Percentiles rank a stretch among this genome's conserved stretches.
phyloP scores from a whole-genome alignment of 768 basidiomycete species.

The Amylocystis lapponica region DNA sequence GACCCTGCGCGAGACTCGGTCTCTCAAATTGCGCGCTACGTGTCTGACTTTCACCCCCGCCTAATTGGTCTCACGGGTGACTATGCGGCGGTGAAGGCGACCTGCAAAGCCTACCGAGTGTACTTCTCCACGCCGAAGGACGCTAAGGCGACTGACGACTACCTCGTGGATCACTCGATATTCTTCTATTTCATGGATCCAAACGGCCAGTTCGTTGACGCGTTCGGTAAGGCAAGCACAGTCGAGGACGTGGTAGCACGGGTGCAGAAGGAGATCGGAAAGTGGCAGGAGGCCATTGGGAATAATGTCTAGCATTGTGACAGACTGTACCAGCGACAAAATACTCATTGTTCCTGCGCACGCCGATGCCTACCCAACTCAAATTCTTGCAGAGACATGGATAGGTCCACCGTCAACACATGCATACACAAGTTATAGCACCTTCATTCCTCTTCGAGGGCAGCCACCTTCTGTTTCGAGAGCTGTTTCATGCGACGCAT shows the following conservation, averaged over 20 bases:
- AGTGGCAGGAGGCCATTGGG: slow-evolving; percentile 35
- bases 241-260: slow-evolving; percentile 63
- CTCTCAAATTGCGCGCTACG: slow-evolving; percentile 54
- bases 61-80: slow-evolving; percentile 85
- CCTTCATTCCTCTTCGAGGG: slow-evolving; percentile 29
- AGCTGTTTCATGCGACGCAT: slow-evolving; percentile 84
- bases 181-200: slow-evolving; percentile 99
- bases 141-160: slow-evolving; percentile 86
- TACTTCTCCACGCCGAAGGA: slow-evolving; percentile 96
- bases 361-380: not conserved
- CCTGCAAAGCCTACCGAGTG: slow-evolving; percentile 94
- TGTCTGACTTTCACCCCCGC: slow-evolving; percentile 85
- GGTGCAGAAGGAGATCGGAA: slow-evolving; percentile 46
- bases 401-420: not conserved
- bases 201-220: slow-evolving; percentile 88
- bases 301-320: slow-evolving; percentile 24
- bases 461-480: slow-evolving; percentile 58
- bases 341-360: not conserved
- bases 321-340: not conserved
- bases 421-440: not conserved
- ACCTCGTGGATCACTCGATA: slow-evolving; percentile 95
- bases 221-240: slow-evolving; percentile 82
- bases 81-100: slow-evolving; percentile 78
- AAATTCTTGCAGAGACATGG: too few relatives aligned
- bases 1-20: slow-evolving; percentile 89